These are phyloP conservation scores for Kluyveromyces aestuarii DNA, from an alignment of 805 yeast species.

Conservation along the genomic window DNA sequence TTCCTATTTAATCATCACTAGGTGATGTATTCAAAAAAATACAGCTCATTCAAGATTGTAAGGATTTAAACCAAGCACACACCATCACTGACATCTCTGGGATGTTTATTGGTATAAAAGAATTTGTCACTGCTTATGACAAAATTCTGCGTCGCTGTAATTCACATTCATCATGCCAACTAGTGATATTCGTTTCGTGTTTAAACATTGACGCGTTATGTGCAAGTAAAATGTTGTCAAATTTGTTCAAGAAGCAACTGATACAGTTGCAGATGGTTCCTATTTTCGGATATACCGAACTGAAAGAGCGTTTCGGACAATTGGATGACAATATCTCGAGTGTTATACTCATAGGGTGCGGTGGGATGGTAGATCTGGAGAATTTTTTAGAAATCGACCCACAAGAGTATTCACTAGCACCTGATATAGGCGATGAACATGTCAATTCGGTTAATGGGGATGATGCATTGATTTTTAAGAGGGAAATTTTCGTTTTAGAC, in stretches of 20 bases:
- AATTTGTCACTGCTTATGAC: conserved; percentile 59
- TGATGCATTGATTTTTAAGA: conserved; percentile 30
- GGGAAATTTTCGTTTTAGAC: conserved; percentile 76
- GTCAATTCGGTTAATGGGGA: conserved; percentile 20
- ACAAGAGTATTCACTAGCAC: conserved; percentile 37
- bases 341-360: conserved; percentile 82
- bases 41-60: no score
- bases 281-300: conserved; percentile 81
- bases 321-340: conserved; percentile 70
- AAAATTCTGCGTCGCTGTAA: conserved; percentile 62
- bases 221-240: conserved; percentile 68
- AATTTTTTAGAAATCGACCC: conserved; percentile 57
- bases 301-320: conserved; percentile 50
- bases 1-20: no score
- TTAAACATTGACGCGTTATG: conserved; percentile 87
- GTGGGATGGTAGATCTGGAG: conserved; percentile 83
- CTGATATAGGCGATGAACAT: conserved; percentile 6
- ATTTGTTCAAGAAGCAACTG: conserved; percentile 66
- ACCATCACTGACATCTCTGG: background rate
- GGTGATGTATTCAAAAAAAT: no score
- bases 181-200: conserved; percentile 84
- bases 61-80: background rate
- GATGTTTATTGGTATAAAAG: conserved; percentile 71
- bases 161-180: conserved; percentile 86
- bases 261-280: conserved; percentile 86